Percentiles rank a stretch among this genome's conserved stretches.
Evolutionary conservation across 2,329 filamentous ascomycete genomes (phyloP).

Genomic region (Coniella lustricola): DNA sequence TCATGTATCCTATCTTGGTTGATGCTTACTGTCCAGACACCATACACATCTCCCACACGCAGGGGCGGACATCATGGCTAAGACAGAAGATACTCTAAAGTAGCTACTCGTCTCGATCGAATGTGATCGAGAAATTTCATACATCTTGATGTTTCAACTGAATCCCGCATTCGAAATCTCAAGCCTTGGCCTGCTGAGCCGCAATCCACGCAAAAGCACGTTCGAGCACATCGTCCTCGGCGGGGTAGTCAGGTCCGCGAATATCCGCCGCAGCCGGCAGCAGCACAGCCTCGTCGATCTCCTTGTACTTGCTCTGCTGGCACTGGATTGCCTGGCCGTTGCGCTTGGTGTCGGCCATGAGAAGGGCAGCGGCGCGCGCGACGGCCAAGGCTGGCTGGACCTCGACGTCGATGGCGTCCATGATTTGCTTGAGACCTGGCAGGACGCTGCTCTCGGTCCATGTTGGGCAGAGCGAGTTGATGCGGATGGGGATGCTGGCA

Average conservation of each 20-base stretch:
- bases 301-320: slow-evolving; percentile 39
- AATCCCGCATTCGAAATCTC: too few relatives aligned
- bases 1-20: too few relatives aligned
- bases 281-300: slow-evolving; percentile 43
- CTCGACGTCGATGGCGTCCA: slow-evolving; percentile 32
- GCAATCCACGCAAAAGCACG: slow-evolving; percentile 12
- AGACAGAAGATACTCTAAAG: too few relatives aligned
- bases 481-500: slow-evolving; percentile 38
- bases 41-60: too few relatives aligned
- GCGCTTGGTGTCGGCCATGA: slow-evolving; percentile 41
- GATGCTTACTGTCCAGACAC: too few relatives aligned
- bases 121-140: too few relatives aligned
- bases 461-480: slow-evolving; percentile 48
- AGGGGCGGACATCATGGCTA: too few relatives aligned
- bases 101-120: too few relatives aligned
- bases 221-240: slow-evolving; percentile 30
- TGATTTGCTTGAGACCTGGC: slow-evolving; percentile 27
- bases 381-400: slow-evolving; percentile 40
- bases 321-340: slow-evolving; percentile 48
- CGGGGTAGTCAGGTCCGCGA: slow-evolving; percentile 25
- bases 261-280: slow-evolving; percentile 28
- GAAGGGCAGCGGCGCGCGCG: slow-evolving; percentile 38
- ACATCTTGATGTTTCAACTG: too few relatives aligned
- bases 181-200: not conserved
- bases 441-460: slow-evolving; percentile 48